Percentiles rank a stretch among this genome's conserved stretches.
These are phyloP conservation scores for Rhinocladiella similis DNA, from an alignment of 2,329 filamentous ascomycete species.

Conservation along the genomic window DNA sequence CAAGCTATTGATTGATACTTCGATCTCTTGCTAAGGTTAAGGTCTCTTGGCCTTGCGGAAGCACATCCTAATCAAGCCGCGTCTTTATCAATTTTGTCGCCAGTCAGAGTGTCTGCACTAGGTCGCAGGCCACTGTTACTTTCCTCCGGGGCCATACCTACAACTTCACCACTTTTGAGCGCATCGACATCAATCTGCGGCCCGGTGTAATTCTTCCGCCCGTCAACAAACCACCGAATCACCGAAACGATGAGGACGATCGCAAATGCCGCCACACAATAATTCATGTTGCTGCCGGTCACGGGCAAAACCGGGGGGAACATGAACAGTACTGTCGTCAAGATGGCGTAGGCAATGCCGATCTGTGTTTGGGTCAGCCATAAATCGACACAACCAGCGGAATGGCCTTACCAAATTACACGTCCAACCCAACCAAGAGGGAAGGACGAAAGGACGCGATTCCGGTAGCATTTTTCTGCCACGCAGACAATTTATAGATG, in stretches of 20 bases:
- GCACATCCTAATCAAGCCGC: neutral
- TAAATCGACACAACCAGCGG: too few relatives aligned
- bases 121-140: constrained; percentile 5
- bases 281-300: constrained; percentile 67
- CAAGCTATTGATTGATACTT: too few relatives aligned
- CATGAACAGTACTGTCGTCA: constrained; percentile 75
- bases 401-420: constrained; percentile 52
- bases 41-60: too few relatives aligned
- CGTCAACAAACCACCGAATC: constrained; percentile 61
- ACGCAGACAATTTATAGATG: constrained; percentile 67
- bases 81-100: constrained; percentile 2
- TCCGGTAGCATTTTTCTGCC: constrained; percentile 66
- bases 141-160: constrained; percentile 20
- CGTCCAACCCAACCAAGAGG: constrained; percentile 58
- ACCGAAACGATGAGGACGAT: constrained; percentile 59
- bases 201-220: constrained; percentile 60
- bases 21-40: too few relatives aligned
- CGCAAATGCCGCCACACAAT: constrained; percentile 55
- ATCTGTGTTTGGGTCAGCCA: constrained; percentile 34
- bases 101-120: constrained; percentile 13
- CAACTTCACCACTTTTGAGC: constrained; percentile 31
- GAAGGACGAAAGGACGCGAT: constrained; percentile 57
- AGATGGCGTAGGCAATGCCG: constrained; percentile 64
- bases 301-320: constrained; percentile 70
- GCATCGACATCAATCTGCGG: constrained; percentile 48